Base-by-base conservation (phyloP, 2,329 filamentous ascomycete species). In the Trichoderma hamatum region DNA sequence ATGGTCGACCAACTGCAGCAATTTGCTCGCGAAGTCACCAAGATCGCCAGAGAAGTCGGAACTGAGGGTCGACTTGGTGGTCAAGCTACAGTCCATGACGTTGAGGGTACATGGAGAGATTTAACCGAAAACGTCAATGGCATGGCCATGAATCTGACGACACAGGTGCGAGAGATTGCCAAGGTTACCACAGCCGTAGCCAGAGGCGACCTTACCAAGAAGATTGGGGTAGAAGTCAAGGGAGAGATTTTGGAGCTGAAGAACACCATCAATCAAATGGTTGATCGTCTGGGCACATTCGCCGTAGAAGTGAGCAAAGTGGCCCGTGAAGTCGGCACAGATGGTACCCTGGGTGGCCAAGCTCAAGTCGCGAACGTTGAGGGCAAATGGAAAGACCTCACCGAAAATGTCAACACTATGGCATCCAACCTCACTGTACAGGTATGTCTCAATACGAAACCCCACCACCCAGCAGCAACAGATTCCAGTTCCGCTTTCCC, bases 1-100 rank as follows among this genome's bases (percentile, higher is more conserved):
- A 99, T 99, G 95, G 95, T 99, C 73, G 96, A 97, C 79, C 96
- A 97, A 80, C 85, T 99, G 69, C 93, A 97, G 77, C 94, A 97
- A 77, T 98, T 98, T 78, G 96, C 96, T 11, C 92, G 94, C 77
- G 95, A 98, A 82, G 96, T 99, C 75, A 98, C 95, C 46, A 96
- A 96, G 80, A 92, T 99, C 76, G 95, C 95, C 46, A 91, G 93
- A 78, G 95, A 98, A 81, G 96, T 98, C 84, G 95, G 95, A 70
- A 98, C 96, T 1, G 95, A 99, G 80, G 95, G 95, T 75, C 90
- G 94, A 71, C 87, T 99, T 19, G 95, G 96, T 78, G 95, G 96
- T 11, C 96, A 99, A 80, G 95, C 96, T 60, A 96, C 94, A 24
- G 92, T 98, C 7, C 95, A 97, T 77, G 95, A 97, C 78, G 96